Evolutionary conservation across 2,329 filamentous ascomycete species (phyloP).

Genomic region (Fusarium sp.): DNA sequence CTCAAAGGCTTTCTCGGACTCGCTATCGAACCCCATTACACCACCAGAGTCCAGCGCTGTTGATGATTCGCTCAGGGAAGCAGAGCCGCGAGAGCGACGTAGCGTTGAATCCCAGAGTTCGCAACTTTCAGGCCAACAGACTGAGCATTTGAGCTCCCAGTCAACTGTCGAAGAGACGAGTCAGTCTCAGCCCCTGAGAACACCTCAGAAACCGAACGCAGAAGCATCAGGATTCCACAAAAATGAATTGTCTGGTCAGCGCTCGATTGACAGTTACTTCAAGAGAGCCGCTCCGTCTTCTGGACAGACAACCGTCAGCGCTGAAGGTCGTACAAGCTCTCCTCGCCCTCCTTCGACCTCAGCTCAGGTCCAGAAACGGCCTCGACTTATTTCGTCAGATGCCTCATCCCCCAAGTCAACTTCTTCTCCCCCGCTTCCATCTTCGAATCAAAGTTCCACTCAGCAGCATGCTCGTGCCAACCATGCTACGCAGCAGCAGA

Average conservation of each 20-base stretch:
- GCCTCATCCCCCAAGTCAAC: background rate
- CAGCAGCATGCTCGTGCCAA: background rate
- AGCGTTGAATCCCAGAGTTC: background rate
- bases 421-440: background rate
- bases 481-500: background rate
- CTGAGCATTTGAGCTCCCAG: background rate
- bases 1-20: background rate
- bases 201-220: conserved; percentile 6
- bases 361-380: conserved; percentile 9
- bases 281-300: conserved; percentile 19
- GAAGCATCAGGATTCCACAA: background rate
- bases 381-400: conserved; percentile 4
- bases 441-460: background rate
- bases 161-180: background rate
- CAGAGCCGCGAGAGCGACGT: background rate
- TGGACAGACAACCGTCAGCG: conserved; percentile 14
- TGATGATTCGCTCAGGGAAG: background rate
- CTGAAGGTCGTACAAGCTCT: background rate
- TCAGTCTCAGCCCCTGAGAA: background rate
- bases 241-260: background rate
- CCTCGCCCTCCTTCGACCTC: background rate
- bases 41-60: conserved; percentile 8
- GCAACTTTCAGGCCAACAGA: background rate
- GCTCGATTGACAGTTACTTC: background rate
- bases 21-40: background rate